These are phyloP conservation scores for Ilyonectria destructans DNA, from an alignment of 2,329 filamentous ascomycete genomes.

Conservation along the genomic window DNA sequence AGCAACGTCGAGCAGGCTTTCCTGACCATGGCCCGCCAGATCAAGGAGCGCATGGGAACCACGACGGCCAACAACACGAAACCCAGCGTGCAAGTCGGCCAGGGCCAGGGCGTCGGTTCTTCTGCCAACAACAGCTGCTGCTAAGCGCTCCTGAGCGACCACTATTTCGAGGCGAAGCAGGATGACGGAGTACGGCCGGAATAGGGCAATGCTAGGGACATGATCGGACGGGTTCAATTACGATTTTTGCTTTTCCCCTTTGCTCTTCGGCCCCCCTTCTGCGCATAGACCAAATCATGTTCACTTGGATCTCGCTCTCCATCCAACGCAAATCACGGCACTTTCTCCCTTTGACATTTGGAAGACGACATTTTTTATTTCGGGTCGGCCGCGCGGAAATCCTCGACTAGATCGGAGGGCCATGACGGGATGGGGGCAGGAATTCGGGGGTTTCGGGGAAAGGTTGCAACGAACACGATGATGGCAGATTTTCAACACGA, in stretches of 20 bases:
- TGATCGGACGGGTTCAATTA: slow-evolving; percentile 52
- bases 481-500: slow-evolving; percentile 39
- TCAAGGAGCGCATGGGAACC: slow-evolving; percentile 99
- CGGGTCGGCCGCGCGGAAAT: slow-evolving; percentile 29
- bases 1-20: slow-evolving; percentile 99
- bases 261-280: slow-evolving; percentile 46
- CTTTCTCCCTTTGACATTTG: slow-evolving; percentile 39
- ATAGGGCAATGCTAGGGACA: slow-evolving; percentile 50
- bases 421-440: slow-evolving; percentile 24
- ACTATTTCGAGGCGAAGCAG: slow-evolving; percentile 47
- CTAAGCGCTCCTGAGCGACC: slow-evolving; percentile 67
- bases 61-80: slow-evolving; percentile 98
- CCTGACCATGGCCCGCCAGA: slow-evolving; percentile 99
- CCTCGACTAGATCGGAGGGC: slow-evolving; percentile 27
- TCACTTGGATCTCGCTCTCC: slow-evolving; percentile 53
- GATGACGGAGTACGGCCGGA: slow-evolving; percentile 49
- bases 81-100: slow-evolving; percentile 95
- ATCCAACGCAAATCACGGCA: slow-evolving; percentile 36
- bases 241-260: slow-evolving; percentile 48
- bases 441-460: slow-evolving; percentile 32
- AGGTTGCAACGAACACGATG: slow-evolving; percentile 32
- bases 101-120: slow-evolving; percentile 93
- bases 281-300: slow-evolving; percentile 58
- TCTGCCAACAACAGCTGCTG: slow-evolving; percentile 91
- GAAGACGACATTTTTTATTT: slow-evolving; percentile 37